Conservation (phyloP, 2,329 filamentous ascomycete genomes). For the Chalara sp. region DNA sequence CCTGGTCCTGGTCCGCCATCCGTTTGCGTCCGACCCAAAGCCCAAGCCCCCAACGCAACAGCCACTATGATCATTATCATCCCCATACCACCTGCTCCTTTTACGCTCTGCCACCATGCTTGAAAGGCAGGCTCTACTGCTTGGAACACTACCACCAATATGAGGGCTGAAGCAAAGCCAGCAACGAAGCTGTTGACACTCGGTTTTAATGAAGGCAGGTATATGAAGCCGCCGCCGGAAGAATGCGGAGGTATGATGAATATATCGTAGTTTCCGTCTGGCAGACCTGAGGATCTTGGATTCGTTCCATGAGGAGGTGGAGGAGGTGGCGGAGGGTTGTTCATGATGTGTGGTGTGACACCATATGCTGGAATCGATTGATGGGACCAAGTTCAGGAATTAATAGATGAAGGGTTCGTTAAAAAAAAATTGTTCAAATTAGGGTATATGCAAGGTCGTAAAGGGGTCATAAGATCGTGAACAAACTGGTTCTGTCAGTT, state of each 20-base stretch:
- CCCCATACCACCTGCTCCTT: constrained; percentile 66
- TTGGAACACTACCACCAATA: constrained; percentile 66
- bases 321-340: constrained; percentile 53
- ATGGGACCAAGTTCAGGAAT: constrained; percentile 4
- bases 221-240: constrained; percentile 81
- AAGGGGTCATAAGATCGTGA: constrained; percentile 13
- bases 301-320: constrained; percentile 80
- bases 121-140: constrained; percentile 67
- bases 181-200: constrained; percentile 88
- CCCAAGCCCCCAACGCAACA: constrained; percentile 75
- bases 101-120: constrained; percentile 64
- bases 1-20: constrained; percentile 33
- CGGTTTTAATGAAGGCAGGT: constrained; percentile 82
- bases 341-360: constrained; percentile 9
- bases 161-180: constrained; percentile 71
- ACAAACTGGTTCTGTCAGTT: constrained; percentile 7
- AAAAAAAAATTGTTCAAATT: no score
- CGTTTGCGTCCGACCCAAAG: constrained; percentile 59
- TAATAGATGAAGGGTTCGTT: background rate
- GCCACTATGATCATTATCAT: constrained; percentile 65
- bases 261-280: constrained; percentile 90
- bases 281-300: constrained; percentile 66
- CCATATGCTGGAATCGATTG: background rate
- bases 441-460: constrained; percentile 13
- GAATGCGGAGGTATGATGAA: constrained; percentile 94